A percentile compares a stretch with the other conserved stretches of the same genome.
These are phyloP conservation scores for Stagonosporopsis cucurbitacearum DNA, from an alignment of 2,329 filamentous ascomycete species.

Conservation along the genomic window DNA sequence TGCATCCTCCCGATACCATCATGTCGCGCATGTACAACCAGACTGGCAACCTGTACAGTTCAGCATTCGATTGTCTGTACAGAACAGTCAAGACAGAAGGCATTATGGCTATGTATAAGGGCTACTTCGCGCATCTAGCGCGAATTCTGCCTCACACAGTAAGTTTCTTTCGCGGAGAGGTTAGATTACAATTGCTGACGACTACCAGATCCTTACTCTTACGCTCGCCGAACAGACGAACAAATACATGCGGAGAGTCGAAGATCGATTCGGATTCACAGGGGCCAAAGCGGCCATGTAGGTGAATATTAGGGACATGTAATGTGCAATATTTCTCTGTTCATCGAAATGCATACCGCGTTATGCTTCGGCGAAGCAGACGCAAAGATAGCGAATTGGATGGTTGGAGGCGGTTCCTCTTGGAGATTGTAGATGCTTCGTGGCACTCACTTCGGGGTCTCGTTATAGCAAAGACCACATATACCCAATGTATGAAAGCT, in stretches of 20 bases:
- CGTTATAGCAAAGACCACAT: neutral
- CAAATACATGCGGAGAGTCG: conserved; percentile 83
- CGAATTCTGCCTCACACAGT: conserved; percentile 92
- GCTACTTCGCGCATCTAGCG: conserved; percentile 92
- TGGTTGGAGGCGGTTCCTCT: neutral
- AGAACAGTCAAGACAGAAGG: conserved; percentile 94
- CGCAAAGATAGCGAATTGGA: neutral
- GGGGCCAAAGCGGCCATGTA: conserved; percentile 6
- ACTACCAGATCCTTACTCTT: conserved; percentile 77
- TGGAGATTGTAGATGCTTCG: neutral
- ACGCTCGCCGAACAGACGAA: conserved; percentile 96
- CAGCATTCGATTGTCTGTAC: conserved; percentile 88
- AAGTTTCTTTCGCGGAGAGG: conserved; percentile 30
- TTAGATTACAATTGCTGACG: conserved; percentile 21
- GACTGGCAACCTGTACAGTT: conserved; percentile 93
- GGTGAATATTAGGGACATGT: neutral
- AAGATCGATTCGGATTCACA: conserved; percentile 62
- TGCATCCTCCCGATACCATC: conserved; percentile 98
- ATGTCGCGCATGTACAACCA: conserved; percentile 99
- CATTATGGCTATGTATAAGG: conserved; percentile 93
- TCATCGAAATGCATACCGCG: conserved; percentile 8
- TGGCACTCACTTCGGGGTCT: neutral
- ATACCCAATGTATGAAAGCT: neutral
- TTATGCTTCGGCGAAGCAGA: neutral
- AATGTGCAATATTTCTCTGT: conserved; percentile 9